These are phyloP conservation scores for Cryptococcus sp. DNA, from an alignment of 1,284 basidiomycete genomes.

Conservation along the genomic window DNA sequence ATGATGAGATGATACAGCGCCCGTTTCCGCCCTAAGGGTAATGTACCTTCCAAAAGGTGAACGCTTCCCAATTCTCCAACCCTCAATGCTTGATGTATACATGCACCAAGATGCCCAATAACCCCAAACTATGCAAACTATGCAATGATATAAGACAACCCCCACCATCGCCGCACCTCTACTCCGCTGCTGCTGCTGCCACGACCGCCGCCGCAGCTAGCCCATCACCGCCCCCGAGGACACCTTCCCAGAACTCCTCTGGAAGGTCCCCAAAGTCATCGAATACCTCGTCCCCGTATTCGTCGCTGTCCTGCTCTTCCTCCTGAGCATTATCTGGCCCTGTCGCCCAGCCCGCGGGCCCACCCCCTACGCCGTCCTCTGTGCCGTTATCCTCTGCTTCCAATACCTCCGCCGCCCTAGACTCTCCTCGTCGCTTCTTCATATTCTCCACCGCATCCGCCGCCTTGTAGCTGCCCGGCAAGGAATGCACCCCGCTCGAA, in stretches of 20 bases:
- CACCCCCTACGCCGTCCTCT: slow-evolving; percentile 1
- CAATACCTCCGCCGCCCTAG: slow-evolving; percentile 1
- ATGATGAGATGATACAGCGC: too few relatives aligned
- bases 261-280: slow-evolving; percentile 36
- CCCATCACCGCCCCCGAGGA: too few relatives aligned
- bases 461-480: slow-evolving; percentile 22
- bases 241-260: slow-evolving; percentile 33
- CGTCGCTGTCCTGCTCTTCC: slow-evolving; percentile 1
- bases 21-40: too few relatives aligned
- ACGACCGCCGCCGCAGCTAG: background rate
- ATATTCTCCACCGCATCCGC: slow-evolving; percentile 17
- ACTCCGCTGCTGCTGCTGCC: background rate
- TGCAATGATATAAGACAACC: background rate
- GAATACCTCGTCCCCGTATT: slow-evolving; percentile 20
- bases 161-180: background rate
- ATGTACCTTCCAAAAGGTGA: too few relatives aligned
- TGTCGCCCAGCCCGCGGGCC: background rate
- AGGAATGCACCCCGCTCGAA: slow-evolving; percentile 55
- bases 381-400: background rate
- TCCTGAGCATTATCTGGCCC: background rate
- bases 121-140: background rate
- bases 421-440: background rate
- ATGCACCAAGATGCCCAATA: background rate
- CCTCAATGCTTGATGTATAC: too few relatives aligned
- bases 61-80: too few relatives aligned